These are phyloP conservation scores for Paramecium biaurelia DNA, from an alignment of 73 alveolate genomes.

Conservation along the genomic window DNA sequence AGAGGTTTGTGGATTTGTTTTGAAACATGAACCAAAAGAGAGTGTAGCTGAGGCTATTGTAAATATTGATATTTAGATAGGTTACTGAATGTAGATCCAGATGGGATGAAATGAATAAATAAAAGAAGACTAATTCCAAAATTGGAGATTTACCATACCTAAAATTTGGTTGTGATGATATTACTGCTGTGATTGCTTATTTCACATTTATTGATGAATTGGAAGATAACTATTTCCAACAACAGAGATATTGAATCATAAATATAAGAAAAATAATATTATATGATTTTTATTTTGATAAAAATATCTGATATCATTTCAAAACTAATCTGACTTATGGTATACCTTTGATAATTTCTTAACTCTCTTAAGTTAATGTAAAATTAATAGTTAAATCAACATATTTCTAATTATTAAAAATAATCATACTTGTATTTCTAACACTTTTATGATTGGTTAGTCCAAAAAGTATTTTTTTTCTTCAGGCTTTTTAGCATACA, in stretches of 20 bases:
- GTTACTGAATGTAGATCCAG: slow-evolving; percentile 76
- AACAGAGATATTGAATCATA: neutral
- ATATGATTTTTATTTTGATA: neutral
- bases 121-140: slow-evolving; percentile 55
- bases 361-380: neutral
- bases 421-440: neutral
- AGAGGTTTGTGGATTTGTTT: slow-evolving; percentile 82
- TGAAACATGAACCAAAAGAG: slow-evolving; percentile 68
- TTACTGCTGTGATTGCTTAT: slow-evolving; percentile 60
- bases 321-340: neutral
- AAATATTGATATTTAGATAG: neutral
- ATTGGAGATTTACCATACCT: slow-evolving; percentile 66
- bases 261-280: neutral
- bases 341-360: slow-evolving; percentile 16
- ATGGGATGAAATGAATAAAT: slow-evolving; percentile 72
- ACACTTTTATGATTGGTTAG: neutral
- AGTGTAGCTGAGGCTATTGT: slow-evolving; percentile 67
- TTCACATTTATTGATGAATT: slow-evolving; percentile 55
- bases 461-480: neutral
- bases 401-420: neutral
- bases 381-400: slow-evolving; percentile 36
- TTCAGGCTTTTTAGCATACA: slow-evolving; percentile 5
- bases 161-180: slow-evolving; percentile 65
- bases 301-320: neutral
- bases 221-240: neutral